phyloP scores from a whole-genome alignment of 108 stramenopile genomes.

The Cyclotella kingstonii region DNA sequence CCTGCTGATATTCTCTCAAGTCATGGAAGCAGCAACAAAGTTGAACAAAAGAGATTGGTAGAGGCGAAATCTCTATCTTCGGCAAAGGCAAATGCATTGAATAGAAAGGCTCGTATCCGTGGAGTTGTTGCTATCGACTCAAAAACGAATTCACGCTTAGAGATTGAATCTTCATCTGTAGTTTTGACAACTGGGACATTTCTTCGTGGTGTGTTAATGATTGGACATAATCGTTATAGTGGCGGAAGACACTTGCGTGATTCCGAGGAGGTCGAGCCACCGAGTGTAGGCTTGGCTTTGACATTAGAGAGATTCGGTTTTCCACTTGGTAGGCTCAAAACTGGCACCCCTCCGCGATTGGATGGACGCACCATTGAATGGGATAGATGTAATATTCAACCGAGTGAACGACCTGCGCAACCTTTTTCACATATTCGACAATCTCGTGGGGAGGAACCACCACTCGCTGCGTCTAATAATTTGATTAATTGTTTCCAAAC shows the following conservation, averaged over 20 bases:
- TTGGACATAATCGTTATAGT: slow-evolving; percentile 82
- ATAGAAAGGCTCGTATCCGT: slow-evolving; percentile 66
- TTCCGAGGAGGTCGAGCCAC: slow-evolving; percentile 92
- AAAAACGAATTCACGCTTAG: slow-evolving; percentile 50
- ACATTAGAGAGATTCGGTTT: slow-evolving; percentile 89
- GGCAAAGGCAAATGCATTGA: slow-evolving; percentile 25
- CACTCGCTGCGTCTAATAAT: slow-evolving; percentile 49
- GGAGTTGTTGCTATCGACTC: slow-evolving; percentile 74
- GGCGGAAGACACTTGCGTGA: slow-evolving; percentile 93
- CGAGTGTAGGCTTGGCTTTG: slow-evolving; percentile 86
- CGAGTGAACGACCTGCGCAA: slow-evolving; percentile 79
- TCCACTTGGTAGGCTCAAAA: slow-evolving; percentile 92
- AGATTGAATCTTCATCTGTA: slow-evolving; percentile 65
- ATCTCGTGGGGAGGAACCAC: slow-evolving; percentile 74
- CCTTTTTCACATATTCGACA: slow-evolving; percentile 86
- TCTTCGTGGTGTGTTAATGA: slow-evolving; percentile 86
- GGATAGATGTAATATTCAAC: slow-evolving; percentile 78
- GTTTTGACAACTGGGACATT: slow-evolving; percentile 99
- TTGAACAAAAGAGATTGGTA: slow-evolving; percentile 24
- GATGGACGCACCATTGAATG: slow-evolving; percentile 95
- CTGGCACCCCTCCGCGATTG: slow-evolving; percentile 95
- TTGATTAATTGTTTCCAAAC: slow-evolving; percentile 81
- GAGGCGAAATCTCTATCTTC: slow-evolving; percentile 38
- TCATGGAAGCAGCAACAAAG: neutral
- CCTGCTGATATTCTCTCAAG: slow-evolving; percentile 39